Conservation (phyloP, 495 filamentous ascomycete species). For the Aspergillus homomorphus region DNA sequence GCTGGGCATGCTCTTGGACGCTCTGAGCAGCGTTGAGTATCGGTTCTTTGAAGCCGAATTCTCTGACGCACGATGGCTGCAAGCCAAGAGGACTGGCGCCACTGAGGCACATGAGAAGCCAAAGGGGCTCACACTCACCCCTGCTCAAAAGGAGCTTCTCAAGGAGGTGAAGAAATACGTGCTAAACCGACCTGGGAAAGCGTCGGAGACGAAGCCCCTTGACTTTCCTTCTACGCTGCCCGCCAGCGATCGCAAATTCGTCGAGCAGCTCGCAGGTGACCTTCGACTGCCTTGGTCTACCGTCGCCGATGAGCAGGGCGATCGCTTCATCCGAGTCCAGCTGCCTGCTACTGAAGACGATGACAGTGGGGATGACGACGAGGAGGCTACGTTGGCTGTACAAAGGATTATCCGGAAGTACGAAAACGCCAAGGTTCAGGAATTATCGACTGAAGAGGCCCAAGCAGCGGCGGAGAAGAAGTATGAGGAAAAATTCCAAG, state of each 20-base stretch:
- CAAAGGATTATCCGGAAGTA: constrained; percentile 82
- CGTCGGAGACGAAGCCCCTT: constrained; percentile 46
- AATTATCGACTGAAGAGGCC: constrained; percentile 74
- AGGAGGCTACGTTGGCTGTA: constrained; percentile 80
- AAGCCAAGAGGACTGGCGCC: constrained; percentile 61
- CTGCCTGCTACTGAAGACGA: constrained; percentile 62
- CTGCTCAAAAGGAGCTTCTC: constrained; percentile 75
- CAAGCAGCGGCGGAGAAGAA: constrained; percentile 71
- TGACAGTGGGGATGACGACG: constrained; percentile 64
- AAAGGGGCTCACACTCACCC: constrained; percentile 66
- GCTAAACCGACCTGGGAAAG: constrained; percentile 52
- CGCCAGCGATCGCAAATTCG: constrained; percentile 86
- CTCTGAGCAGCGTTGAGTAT: constrained; percentile 80
- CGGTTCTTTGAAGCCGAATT: constrained; percentile 88
- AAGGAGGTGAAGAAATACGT: constrained; percentile 80
- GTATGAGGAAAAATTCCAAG: constrained; percentile 81
- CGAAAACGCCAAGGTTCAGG: constrained; percentile 81
- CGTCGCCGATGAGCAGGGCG: constrained; percentile 70
- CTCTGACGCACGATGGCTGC: constrained; percentile 87
- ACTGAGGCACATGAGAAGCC: constrained; percentile 62
- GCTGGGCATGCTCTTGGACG: constrained; percentile 73
- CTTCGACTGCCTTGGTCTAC: constrained; percentile 81
- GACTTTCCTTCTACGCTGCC: constrained; percentile 72
- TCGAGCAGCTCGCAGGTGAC: constrained; percentile 80
- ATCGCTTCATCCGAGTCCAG: constrained; percentile 73